Base-by-base conservation (phyloP, 2,329 filamentous ascomycete species). In the Myotisia sp. region DNA sequence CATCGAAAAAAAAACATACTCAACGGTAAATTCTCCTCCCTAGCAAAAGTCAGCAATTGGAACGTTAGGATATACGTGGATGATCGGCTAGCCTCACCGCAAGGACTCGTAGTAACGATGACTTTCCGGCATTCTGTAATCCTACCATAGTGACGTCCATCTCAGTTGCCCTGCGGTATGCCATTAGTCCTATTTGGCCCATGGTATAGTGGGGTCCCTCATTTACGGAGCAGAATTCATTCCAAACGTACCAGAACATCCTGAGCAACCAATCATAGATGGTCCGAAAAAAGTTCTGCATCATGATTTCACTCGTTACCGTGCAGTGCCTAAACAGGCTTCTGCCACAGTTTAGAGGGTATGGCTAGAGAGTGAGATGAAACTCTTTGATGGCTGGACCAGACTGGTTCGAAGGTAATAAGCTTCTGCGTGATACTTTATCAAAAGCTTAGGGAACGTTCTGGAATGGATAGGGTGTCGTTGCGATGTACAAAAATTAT, bases 131-230 rank as follows among this genome's bases (percentile, higher is more conserved):
- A 64, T 95, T 95, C 58, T 98, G 90, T 54, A 98, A 66, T 16
- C 90, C 90, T 57, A 98, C 87, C 79, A 98, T 92, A 48, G 90
- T 95, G 56, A 98, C 87, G 63, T 98, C 90, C 86, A 98, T 94
- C 67, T 98, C 90, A 46, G 86, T 92, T 47, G 87, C 85, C 90
- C 87, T 94, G 19, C 29, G 16, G 16, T 21, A 9, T 6, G 29
- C 23, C 29, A 32, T 18, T 9, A 26, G 29, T 24, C 32, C 26
- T 20, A 21, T 22, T 23, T 36, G 12, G 8, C 5, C 16, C 30
- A 14, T 14, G 16, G n/a, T 29, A 16, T 9, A 9, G 12, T 22
- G n/a, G 10, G 9, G 13, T 19, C 16, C 12, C 19, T 26, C 21
- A 20, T 6, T 12, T 13, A 27, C n/a, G 5, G 14, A 10, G 14